Evolutionary conservation across 805 yeast genomes (phyloP).

Genomic region (Candida morakotiae): DNA sequence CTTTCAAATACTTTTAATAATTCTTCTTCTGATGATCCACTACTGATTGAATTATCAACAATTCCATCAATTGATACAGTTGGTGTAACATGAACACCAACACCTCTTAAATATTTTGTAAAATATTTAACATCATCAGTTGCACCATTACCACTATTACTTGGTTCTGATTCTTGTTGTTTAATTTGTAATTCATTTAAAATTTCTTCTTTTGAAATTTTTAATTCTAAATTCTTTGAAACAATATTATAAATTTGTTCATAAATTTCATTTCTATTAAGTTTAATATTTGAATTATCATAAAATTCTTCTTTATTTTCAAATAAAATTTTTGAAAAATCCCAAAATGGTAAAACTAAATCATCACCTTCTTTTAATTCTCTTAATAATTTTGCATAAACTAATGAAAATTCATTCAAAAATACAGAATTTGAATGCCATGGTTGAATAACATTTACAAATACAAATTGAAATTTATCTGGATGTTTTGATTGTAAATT

Average conservation of each 20-base stretch:
- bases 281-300: slow-evolving; percentile 55
- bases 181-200: slow-evolving; percentile 36
- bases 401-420: slow-evolving; percentile 68
- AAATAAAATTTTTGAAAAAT: slow-evolving; percentile 53
- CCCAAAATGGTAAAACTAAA: slow-evolving; percentile 27
- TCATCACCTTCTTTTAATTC: slow-evolving; percentile 14
- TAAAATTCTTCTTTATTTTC: slow-evolving; percentile 51
- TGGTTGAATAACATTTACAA: slow-evolving; percentile 79
- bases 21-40: slow-evolving; percentile 47
- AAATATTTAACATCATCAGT: slow-evolving; percentile 68
- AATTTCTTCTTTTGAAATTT: slow-evolving; percentile 25
- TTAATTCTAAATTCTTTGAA: slow-evolving; percentile 22
- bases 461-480: slow-evolving; percentile 53
- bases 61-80: slow-evolving; percentile 72
- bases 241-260: slow-evolving; percentile 46
- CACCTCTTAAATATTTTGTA: slow-evolving; percentile 66
- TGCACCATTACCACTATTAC: slow-evolving; percentile 56
- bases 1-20: slow-evolving; percentile 34
- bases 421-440: slow-evolving; percentile 80
- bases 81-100: slow-evolving; percentile 84
- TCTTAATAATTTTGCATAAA: slow-evolving; percentile 62
- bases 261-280: slow-evolving; percentile 55
- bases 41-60: slow-evolving; percentile 51
- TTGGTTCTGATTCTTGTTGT: slow-evolving; percentile 23
- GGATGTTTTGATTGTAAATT: slow-evolving; percentile 41